Evolutionary conservation across 768 basidiomycete species (phyloP).

Genomic region (Lyophyllum semitale): DNA sequence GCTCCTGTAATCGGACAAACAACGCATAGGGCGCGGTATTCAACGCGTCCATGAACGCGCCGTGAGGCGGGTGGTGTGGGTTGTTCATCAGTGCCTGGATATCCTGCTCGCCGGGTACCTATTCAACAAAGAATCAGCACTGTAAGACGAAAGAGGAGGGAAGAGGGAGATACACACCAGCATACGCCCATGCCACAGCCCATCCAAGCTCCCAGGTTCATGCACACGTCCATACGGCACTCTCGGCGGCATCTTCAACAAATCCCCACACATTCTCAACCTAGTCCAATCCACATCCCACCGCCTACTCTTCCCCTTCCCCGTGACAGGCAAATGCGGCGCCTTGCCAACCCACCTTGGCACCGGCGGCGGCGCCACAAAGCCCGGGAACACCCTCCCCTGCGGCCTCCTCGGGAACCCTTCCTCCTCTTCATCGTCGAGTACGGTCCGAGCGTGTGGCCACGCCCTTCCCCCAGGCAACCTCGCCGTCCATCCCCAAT

Average conservation of each 20-base stretch:
- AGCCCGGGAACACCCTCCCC: neutral
- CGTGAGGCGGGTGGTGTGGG: slow-evolving; percentile 19
- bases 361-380: neutral
- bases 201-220: slow-evolving; percentile 47
- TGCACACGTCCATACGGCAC: slow-evolving; percentile 29
- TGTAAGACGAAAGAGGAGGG: slow-evolving; percentile 3
- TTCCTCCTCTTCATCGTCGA: neutral
- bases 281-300: slow-evolving; percentile 61
- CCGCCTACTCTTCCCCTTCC: slow-evolving; percentile 28
- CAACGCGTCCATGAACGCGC: slow-evolving; percentile 22
- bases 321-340: slow-evolving; percentile 11
- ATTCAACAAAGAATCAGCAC: too few relatives aligned
- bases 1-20: slow-evolving; percentile 64
- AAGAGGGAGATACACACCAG: slow-evolving; percentile 38
- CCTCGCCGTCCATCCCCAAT: slow-evolving; percentile 36
- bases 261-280: slow-evolving; percentile 39
- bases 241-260: slow-evolving; percentile 3
- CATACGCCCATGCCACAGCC: slow-evolving; percentile 61
- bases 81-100: neutral
- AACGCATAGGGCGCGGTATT: neutral
- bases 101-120: neutral
- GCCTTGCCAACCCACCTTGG: slow-evolving; percentile 18
- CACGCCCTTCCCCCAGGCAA: slow-evolving; percentile 22
- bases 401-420: slow-evolving; percentile 1
- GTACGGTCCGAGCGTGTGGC: neutral